A percentile compares a stretch with the other conserved stretches of the same genome.
These are phyloP conservation scores for Trichosporon inkin DNA, from an alignment of 1,284 basidiomycete genomes.

Conservation along the genomic window DNA sequence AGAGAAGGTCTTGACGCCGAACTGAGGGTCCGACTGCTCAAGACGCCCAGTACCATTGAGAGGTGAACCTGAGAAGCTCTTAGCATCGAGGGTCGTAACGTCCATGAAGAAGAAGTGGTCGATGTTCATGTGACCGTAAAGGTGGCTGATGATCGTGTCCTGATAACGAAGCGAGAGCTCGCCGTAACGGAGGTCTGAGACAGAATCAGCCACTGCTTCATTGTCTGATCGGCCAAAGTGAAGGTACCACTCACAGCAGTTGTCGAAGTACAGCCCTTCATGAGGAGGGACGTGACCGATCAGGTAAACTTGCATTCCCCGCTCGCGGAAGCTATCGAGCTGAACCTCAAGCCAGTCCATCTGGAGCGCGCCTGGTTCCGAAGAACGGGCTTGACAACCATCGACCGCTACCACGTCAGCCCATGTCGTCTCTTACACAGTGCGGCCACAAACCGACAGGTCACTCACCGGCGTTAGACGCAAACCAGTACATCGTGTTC, in stretches of 20 bases:
- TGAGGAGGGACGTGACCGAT: conserved; percentile 62
- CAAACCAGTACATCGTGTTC: conserved; percentile 90
- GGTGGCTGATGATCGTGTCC: conserved; percentile 83
- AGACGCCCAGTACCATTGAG: background rate
- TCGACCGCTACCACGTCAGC: conserved; percentile 46
- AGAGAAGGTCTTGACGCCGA: conserved; percentile 18
- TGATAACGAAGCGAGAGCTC: conserved; percentile 78
- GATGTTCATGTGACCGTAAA: conserved; percentile 65
- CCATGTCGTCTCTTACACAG: background rate
- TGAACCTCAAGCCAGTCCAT: conserved; percentile 90
- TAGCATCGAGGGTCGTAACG: conserved; percentile 43
- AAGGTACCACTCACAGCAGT: conserved; percentile 56
- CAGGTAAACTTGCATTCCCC: conserved; percentile 68
- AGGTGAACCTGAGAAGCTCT: background rate
- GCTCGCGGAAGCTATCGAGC: conserved; percentile 63
- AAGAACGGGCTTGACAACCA: conserved; percentile 60
- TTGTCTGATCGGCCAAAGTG: background rate
- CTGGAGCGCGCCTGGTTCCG: conserved; percentile 75
- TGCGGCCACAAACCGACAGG: no score
- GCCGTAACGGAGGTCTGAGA: conserved; percentile 69
- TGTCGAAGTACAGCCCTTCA: conserved; percentile 72
- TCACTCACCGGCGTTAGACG: conserved; percentile 73
- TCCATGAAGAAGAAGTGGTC: conserved; percentile 53
- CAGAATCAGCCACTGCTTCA: conserved; percentile 11
- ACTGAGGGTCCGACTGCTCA: background rate